phyloP scores from a whole-genome alignment of 2,329 filamentous ascomycete species.

The Epichloe brachyelytri region DNA sequence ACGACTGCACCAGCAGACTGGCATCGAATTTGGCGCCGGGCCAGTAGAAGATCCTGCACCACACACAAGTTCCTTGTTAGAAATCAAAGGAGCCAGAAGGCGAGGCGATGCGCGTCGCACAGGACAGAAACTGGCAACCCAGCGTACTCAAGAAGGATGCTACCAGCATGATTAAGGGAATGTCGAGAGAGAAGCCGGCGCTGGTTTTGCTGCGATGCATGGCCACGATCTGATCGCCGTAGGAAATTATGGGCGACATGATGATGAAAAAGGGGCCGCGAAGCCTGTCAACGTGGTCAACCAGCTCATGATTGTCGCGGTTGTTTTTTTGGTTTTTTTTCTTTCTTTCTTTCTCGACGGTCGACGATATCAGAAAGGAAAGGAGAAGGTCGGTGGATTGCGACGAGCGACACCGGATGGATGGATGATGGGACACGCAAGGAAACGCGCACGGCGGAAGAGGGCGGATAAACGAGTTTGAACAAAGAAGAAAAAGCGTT shows the following conservation, averaged over 20 bases:
- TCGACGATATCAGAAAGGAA: too few species aligned
- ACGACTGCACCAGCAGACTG: conserved; percentile 49
- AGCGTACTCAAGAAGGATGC: conserved; percentile 48
- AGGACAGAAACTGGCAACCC: background rate
- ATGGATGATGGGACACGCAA: background rate
- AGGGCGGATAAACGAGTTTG: too few species aligned
- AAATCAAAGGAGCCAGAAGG: too few species aligned
- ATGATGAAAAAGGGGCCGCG: conserved; percentile 49
- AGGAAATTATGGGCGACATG: conserved; percentile 50
- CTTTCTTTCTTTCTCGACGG: background rate
- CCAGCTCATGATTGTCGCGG: conserved; percentile 23
- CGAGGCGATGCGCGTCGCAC: background rate
- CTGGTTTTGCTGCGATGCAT: conserved; percentile 53
- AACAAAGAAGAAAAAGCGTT: background rate
- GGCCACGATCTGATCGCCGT: conserved; percentile 51
- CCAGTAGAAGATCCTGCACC: conserved; percentile 53
- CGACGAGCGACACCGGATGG: background rate
- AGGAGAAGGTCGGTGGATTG: background rate
- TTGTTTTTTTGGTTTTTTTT: background rate
- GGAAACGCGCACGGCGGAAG: background rate
- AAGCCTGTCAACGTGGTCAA: conserved; percentile 38
- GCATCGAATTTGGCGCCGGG: conserved; percentile 52
- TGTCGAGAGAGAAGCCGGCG: conserved; percentile 57
- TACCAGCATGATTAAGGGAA: conserved; percentile 59
- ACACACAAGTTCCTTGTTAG: background rate